Base-by-base conservation (phyloP, 2,329 filamentous ascomycete species). In the Microcyclospora tardicrescens region DNA sequence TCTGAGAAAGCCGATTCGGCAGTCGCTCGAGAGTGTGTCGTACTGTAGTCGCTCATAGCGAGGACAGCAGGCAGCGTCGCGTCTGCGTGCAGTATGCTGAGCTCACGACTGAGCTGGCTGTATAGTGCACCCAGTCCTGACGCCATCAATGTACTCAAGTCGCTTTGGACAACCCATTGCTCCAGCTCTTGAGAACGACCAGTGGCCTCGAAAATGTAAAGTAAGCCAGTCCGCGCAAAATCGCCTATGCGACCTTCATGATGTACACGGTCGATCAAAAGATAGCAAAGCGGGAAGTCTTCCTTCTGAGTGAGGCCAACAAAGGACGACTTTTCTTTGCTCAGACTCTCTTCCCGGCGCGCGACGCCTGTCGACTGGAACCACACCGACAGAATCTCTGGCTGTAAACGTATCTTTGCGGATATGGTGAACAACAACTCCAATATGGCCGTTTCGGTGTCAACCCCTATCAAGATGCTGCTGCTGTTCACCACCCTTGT, bases 81-180 rank as follows among this genome's bases (percentile, higher is more conserved):
- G 9, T 77, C 64, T n/a, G 75, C 71, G 57, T 87, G 77, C 44
- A 86, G 72, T 46, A 94, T 80, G 38, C 89, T 82, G 43, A 93
- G 69, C 64, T 94, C 86, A 65, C 74, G 71, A 58, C 75, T 79
- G 43, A 81, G 61, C 51, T 81, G 76, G 52, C 77, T 81, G 58
- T 81, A 81, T 54, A 69, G 74, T 9, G 77, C 91, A 12, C 91
- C 91, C 1, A 98, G 65, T 0, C 91, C 91, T 0, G 86, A 96
- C 3, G 91, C 91, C 91, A 98, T 96, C 47, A 96, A 68, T 0
- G 91, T 96, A 10, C 91, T 91, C 37, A 98, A 68, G 58, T 98
- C 91, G 59, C 89, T 95, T 57, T 94, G 87, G 34, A 96, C 85
- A 47, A 98, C 84, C 91, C 91, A 98, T 54, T 85, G 83, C 63